These are phyloP conservation scores for Erodium maritimum DNA, from an alignment of 345 rosid species.

Conservation along the genomic window DNA sequence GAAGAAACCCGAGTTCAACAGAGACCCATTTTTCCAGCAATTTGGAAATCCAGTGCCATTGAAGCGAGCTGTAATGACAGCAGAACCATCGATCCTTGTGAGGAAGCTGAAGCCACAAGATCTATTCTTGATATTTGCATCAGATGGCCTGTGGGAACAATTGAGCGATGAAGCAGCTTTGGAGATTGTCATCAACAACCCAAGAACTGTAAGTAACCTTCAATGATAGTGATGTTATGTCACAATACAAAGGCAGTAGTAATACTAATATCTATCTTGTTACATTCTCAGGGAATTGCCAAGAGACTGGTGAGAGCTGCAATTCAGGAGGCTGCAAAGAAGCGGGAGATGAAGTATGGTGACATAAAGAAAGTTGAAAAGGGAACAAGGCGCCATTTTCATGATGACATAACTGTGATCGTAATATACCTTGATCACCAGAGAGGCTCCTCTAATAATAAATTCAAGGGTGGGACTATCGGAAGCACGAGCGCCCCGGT, in stretches of 20 bases:
- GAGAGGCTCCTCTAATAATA: conserved; percentile 16
- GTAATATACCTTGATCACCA: conserved; percentile 67
- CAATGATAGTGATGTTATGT: background rate
- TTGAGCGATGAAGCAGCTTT: conserved; percentile 79
- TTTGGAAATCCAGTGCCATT: conserved; percentile 65
- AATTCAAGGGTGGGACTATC: conserved; percentile 15
- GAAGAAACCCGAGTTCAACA: conserved; percentile 81
- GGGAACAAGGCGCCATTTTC: conserved; percentile 67
- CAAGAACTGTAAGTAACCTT: conserved; percentile 63
- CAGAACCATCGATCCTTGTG: conserved; percentile 73
- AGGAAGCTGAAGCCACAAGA: conserved; percentile 69
- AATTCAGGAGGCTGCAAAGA: conserved; percentile 55
- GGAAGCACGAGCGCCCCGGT: conserved; percentile 57
- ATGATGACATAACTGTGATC: conserved; percentile 62
- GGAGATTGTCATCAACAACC: conserved; percentile 70
- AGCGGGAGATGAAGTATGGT: conserved; percentile 52
- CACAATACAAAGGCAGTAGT: background rate
- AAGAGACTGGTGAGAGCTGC: conserved; percentile 62
- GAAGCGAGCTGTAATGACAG: conserved; percentile 75
- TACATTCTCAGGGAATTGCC: conserved; percentile 48
- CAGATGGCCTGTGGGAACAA: conserved; percentile 99
- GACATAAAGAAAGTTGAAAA: conserved; percentile 46
- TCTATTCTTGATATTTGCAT: conserved; percentile 84
- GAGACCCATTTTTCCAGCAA: conserved; percentile 70
- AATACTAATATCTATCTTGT: too few species aligned